Base-by-base conservation (phyloP, 179 eudicot genomes). In the Heliamphora pulchella region DNA sequence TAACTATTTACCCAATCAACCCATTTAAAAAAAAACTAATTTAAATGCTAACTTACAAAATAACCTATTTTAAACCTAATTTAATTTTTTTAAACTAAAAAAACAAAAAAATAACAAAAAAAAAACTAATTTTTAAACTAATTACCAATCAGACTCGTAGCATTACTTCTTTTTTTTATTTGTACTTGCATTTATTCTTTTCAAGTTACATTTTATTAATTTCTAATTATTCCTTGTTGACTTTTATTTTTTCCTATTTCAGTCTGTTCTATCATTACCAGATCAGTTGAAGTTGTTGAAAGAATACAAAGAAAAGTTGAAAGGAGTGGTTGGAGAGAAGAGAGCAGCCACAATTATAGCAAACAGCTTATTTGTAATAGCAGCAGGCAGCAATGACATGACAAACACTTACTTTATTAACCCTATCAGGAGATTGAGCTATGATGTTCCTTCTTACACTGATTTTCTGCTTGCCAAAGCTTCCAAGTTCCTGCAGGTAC, bases 371-470 rank as follows among this genome's bases (percentile, higher is more conserved):
- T 84, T 80, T 78, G 14, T 87, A 4, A 69, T 91, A 1, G 89
- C 81, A 17, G 82, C 93, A 0, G 98, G 98, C 74, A 91, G 94
- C 82, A 91, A 93, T 59, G 98, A 95, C 82, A 81, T 93, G 9
- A 86, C 91, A 48, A 93, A 93, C 80, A 91, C 91, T 31, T 93
- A 93, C 72, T 95, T 86, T 54, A 39, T 58, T 1, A 62, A 79
- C 14, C 86, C 89, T 44, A 13, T 93, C 10, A 80, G 92, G 39
- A 82, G 65, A 71, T 44, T 80, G 2, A 71, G 82, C 1, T 91
- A 88, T 69, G 84, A 87, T 75, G 72, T 87, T 57, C 50, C 83
- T 43, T 69, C 92, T 0, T 95, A 95, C 77, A 80, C 89, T 5
- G 87, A 80, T 78, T 75, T 89, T 41, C 76, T 95, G 76, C 85